Evolutionary conservation across 2,329 filamentous ascomycete genomes (phyloP).

Genomic region (Colletotrichum caudatum): DNA sequence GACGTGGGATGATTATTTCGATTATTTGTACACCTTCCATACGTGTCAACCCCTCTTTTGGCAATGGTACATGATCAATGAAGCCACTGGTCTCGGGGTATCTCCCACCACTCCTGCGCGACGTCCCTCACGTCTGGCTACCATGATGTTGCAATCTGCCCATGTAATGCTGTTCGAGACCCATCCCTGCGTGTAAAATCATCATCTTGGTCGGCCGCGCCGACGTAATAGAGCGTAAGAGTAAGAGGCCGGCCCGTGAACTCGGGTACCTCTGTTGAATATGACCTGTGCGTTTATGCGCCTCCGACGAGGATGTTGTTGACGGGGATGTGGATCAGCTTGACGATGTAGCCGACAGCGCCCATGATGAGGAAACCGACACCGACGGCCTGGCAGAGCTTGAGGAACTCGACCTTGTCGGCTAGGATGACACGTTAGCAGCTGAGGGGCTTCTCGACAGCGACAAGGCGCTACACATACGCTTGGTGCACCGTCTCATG

Average conservation of each 20-base stretch:
- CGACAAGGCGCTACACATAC: conserved; percentile 56
- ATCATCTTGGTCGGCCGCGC: conserved; percentile 27
- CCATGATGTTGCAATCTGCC: conserved; percentile 25
- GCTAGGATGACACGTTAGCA: conserved; percentile 31
- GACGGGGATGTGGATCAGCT: conserved; percentile 78
- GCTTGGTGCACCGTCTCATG: conserved; percentile 72
- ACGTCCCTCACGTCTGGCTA: conserved; percentile 17
- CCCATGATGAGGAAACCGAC: conserved; percentile 79
- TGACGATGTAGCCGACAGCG: conserved; percentile 76
- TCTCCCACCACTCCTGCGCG: conserved; percentile 26
- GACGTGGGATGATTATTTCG: conserved; percentile 36
- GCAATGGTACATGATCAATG: conserved; percentile 41
- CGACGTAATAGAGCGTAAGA: conserved; percentile 21
- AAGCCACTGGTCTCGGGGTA: conserved; percentile 38
- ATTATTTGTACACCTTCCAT: conserved; percentile 40
- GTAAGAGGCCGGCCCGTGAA: conserved; percentile 20
- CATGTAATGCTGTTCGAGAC: conserved; percentile 28
- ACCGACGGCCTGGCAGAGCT: conserved; percentile 70
- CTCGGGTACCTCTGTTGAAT: conserved; percentile 21
- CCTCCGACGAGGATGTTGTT: conserved; percentile 78
- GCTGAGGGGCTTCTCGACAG: background rate
- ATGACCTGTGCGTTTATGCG: conserved; percentile 58
- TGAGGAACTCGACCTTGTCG: conserved; percentile 58
- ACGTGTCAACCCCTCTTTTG: conserved; percentile 37
- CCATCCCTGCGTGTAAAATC: conserved; percentile 35